Evolutionary conservation across 2,329 filamentous ascomycete species (phyloP).

Genomic region (Xylariaceae sp.): DNA sequence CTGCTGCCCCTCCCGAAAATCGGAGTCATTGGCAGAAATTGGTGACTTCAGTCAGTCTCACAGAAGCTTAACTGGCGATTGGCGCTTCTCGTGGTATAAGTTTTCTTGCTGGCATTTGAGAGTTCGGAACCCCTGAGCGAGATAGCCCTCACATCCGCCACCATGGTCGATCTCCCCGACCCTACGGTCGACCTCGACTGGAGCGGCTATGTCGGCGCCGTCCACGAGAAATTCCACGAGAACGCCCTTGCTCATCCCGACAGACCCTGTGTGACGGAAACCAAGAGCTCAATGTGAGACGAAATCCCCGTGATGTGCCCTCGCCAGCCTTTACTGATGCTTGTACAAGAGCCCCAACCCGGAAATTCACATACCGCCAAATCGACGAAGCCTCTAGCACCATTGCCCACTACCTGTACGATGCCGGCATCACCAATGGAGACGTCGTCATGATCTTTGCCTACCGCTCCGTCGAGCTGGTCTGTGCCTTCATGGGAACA

Average conservation of each 20-base stretch:
- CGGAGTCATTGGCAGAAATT: background rate
- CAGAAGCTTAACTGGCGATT: background rate
- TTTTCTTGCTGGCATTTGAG: background rate
- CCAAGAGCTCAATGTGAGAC: slow-evolving; percentile 26
- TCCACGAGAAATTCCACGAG: slow-evolving; percentile 60
- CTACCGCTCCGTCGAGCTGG: slow-evolving; percentile 64
- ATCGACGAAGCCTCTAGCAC: slow-evolving; percentile 80
- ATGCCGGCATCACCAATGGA: slow-evolving; percentile 64
- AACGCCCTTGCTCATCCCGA: slow-evolving; percentile 65
- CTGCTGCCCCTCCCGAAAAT: background rate
- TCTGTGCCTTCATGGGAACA: slow-evolving; percentile 69
- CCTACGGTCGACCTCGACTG: background rate
- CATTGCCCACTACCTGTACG: slow-evolving; percentile 69
- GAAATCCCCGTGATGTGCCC: background rate
- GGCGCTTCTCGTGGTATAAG: background rate
- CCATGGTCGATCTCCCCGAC: background rate
- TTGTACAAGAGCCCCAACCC: slow-evolving; percentile 39
- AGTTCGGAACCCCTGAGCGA: background rate
- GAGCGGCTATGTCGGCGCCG: background rate
- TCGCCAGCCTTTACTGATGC: slow-evolving; percentile 1
- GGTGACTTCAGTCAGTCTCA: background rate
- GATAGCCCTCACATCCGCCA: background rate
- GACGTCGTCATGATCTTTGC: slow-evolving; percentile 94
- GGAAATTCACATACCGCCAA: slow-evolving; percentile 73
- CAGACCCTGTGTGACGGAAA: slow-evolving; percentile 41